Evolutionary conservation across 352 stramenopile species (phyloP).

Genomic region (Phytophthora ohioensis): DNA sequence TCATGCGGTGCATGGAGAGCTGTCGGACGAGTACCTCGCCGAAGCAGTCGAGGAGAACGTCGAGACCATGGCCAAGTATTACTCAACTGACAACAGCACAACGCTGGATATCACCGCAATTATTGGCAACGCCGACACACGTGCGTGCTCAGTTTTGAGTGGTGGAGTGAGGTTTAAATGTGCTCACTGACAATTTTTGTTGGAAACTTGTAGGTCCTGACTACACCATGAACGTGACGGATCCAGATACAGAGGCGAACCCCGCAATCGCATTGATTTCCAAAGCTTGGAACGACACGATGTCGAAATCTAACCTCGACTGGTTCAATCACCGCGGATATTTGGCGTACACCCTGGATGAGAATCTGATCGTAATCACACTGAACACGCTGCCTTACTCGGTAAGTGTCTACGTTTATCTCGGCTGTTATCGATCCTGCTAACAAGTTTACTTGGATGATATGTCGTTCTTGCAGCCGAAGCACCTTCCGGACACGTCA

Average conservation of each 20-base stretch:
- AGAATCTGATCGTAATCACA: conserved; percentile 72
- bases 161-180: neutral
- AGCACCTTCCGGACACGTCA: conserved; percentile 69
- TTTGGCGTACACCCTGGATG: conserved; percentile 68
- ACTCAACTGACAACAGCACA: conserved; percentile 38
- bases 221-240: conserved; percentile 83
- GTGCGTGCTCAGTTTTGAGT: conserved; percentile 34
- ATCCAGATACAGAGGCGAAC: conserved; percentile 59
- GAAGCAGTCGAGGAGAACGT: conserved; percentile 67
- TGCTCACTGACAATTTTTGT: conserved; percentile 7
- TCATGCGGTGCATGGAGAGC: conserved; percentile 63
- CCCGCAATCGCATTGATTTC: conserved; percentile 68
- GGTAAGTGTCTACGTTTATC: conserved; percentile 37
- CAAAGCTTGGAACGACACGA: conserved; percentile 54
- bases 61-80: conserved; percentile 67
- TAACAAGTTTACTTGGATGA: conserved; percentile 12
- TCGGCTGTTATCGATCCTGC: neutral
- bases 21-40: conserved; percentile 62
- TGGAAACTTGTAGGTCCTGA: conserved; percentile 50
- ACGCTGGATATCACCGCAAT: conserved; percentile 68
- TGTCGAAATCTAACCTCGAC: conserved; percentile 63
- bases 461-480: conserved; percentile 42
- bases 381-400: conserved; percentile 88
- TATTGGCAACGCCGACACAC: conserved; percentile 72
- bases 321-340: conserved; percentile 69